A percentile compares a stretch with the other conserved stretches of the same genome.
phyloP scores from a whole-genome alignment of 805 yeast genomes.

The Saturnispora quitensis region DNA sequence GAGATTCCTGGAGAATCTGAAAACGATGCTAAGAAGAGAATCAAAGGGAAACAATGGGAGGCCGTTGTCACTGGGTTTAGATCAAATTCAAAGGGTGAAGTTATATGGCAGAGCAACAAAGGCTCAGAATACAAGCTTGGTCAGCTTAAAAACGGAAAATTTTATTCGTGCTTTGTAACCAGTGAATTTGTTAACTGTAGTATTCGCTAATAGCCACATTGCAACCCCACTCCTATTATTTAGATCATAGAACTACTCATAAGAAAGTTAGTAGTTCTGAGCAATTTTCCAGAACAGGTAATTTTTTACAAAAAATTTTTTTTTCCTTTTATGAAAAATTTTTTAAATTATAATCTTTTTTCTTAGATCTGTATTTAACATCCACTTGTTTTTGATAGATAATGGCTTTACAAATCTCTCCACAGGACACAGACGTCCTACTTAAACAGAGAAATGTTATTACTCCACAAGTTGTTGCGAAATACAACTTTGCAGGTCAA shows the following conservation, averaged over 20 bases:
- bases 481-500: conserved; percentile 85
- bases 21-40: conserved; percentile 5
- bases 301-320: neutral
- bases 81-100: conserved; percentile 27
- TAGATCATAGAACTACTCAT: neutral
- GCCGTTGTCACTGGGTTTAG: conserved; percentile 24
- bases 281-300: neutral
- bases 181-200: neutral
- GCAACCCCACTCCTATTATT: neutral
- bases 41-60: conserved; percentile 24
- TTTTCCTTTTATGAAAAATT: conserved; percentile 1
- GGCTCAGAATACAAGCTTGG: neutral
- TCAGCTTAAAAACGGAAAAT: neutral
- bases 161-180: neutral
- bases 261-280: neutral
- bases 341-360: neutral
- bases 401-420: conserved; percentile 71
- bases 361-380: neutral
- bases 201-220: neutral
- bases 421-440: conserved; percentile 63
- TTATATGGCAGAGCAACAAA: conserved; percentile 18
- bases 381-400: neutral
- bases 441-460: conserved; percentile 66
- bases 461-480: conserved; percentile 53
- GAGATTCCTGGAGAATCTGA: conserved; percentile 16